Evolutionary conservation across 1,139 yeast species (phyloP), one percentile per base, ranked within the genome.

Genomic region (Pichia sorboxylosa): DNA sequence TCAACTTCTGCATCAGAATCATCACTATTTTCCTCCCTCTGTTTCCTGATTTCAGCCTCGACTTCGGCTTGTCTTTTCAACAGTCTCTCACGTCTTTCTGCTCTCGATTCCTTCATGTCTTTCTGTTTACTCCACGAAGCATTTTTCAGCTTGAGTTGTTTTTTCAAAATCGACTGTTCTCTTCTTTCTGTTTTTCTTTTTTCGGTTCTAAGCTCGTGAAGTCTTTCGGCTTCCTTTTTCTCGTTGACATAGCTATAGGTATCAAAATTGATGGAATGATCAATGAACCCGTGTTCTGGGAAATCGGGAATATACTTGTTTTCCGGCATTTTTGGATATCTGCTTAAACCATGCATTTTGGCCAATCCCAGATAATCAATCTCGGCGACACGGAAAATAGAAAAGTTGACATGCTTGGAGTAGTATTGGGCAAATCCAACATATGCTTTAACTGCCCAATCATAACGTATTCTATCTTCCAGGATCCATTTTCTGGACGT

Each of bases 271-370:
- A 72, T 67, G 35, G 55, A 59, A 47, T 46, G 68, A 1, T 75
- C 73, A 27, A 85, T 56, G 85, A 90, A 83, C 0, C 95, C 96
- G 42, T 67, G 64, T 37, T 64, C 69, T 0, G 79, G 77, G 56
- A 70, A 59, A 7, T 51, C 46, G 15, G 50, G 47, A 2, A 80
- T 60, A 45, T 66, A 63, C 37, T 61, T 64, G 17, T 83, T 64
- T 52, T 92, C 99, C 0, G 98, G 98, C 97, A 92, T 92, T 45
- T 76, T 73, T 6, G 99, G 99, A 34, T 90, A 58, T 45, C 96
- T 65, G 30, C 83, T 57, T 11, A 92, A 57, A 1, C 95, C 94
- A 55, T 81, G 85, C 59, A 81, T 65, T 42, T 64, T 68, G 1
- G 93, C 95, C 11, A 79, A 43, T 0, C 78, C 81, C 19, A 77